Base-by-base conservation (phyloP, 768 basidiomycete species). In the Podaxis sp. region DNA sequence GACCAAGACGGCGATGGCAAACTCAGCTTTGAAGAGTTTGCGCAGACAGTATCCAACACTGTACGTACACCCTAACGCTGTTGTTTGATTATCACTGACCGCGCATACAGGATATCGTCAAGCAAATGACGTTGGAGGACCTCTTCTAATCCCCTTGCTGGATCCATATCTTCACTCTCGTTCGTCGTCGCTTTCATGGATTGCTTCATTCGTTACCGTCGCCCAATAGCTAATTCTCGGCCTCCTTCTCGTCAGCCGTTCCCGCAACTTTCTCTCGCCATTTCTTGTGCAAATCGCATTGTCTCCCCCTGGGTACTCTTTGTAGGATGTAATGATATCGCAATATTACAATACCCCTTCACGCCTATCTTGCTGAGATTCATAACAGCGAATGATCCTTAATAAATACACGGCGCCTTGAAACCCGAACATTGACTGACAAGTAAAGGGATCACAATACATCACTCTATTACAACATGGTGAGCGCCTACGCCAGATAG, bases 1-100 rank as follows among this genome's bases (percentile, higher is more conserved):
- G 97, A 99, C 72, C 91, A 93, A 73, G 96, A 99, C 71, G 95
- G 93, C 2, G 97, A 99, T 72, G 97, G 97, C 27, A 98, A 96
- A 75, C 83, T 99, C 64, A 93, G 86, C 76, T 99, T 99, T 68
- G 95, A 97, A 60, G 97, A 98, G 76, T 99, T 99, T 74, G 87
- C 94, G 1, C 83, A 85, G 70, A 98, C 98, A 88, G 97, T 99
- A 27, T 93, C 95, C 29, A 96, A 94, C 74, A 98, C 97, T 68
- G 94, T 94, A 65, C 65, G 89, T 75, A 19, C 27, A 27, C 38
- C 7, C 25, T 36, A 47, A n/a, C 19, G 38, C 49, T 8, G 24
- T 22, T 9, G 19, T 57, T 25, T 19, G 15, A 46, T 50, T 3
- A 29, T 12, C 15, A 11, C 53, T 66, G 15, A 57, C 40, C 47